Percentiles rank a stretch among this genome's conserved stretches.
These are phyloP conservation scores for Fraxinus velutina DNA, from an alignment of 305 asterid genomes.

Conservation along the genomic window DNA sequence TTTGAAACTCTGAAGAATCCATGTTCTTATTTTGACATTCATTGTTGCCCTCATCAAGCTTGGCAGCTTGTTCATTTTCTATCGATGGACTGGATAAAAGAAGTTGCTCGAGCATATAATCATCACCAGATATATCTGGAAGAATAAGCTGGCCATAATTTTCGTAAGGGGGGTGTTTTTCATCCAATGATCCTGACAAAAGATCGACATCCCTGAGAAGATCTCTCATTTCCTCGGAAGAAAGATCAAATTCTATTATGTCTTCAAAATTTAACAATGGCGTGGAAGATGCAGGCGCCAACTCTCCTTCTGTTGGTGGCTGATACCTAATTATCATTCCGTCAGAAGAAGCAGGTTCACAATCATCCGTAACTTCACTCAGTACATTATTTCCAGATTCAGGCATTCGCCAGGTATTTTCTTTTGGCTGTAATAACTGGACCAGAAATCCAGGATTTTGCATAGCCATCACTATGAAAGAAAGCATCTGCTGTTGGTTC, in stretches of 20 bases:
- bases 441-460: constrained; percentile 73
- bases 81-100: constrained; percentile 46
- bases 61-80: constrained; percentile 29
- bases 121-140: constrained; percentile 51
- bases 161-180: constrained; percentile 38
- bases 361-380: constrained; percentile 55
- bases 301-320: constrained; percentile 41
- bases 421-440: constrained; percentile 78
- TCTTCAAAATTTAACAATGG: constrained; percentile 40
- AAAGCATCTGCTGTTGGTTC: constrained; percentile 91
- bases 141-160: constrained; percentile 44
- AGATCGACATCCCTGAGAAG: constrained; percentile 56
- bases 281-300: constrained; percentile 16
- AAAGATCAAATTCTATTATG: constrained; percentile 55
- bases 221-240: constrained; percentile 66
- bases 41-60: constrained; percentile 21
- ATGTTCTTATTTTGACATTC: constrained; percentile 21
- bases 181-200: constrained; percentile 46
- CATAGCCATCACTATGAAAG: constrained; percentile 98
- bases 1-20: constrained; percentile 10
- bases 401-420: constrained; percentile 49
- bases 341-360: constrained; percentile 43
- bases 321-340: constrained; percentile 64
- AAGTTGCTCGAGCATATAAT: constrained; percentile 60
- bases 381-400: constrained; percentile 46